These are phyloP conservation scores for Plasmodium yoelii DNA, from an alignment of 169 alveolate genomes.

Conservation along the genomic window DNA sequence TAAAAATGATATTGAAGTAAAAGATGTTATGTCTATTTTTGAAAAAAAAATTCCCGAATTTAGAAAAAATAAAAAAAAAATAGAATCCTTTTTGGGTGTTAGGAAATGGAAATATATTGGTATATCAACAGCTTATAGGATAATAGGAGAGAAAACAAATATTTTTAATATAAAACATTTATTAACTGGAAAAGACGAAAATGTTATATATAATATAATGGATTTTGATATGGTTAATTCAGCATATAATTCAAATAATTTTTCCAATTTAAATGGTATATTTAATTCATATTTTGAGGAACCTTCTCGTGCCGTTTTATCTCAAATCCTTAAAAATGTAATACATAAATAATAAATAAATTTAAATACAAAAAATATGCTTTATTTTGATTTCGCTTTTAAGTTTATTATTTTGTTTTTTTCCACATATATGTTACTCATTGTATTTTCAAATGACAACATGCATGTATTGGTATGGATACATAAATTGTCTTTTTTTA, in stretches of 20 bases:
- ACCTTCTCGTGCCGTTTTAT: slow-evolving; percentile 54
- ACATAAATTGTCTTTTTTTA: too few relatives aligned
- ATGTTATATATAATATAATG: slow-evolving; percentile 64
- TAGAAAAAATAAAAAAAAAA: slow-evolving; percentile 64
- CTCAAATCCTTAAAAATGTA: slow-evolving; percentile 56
- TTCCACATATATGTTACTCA: neutral
- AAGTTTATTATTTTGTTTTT: neutral
- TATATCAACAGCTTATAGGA: slow-evolving; percentile 69
- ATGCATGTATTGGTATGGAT: too few relatives aligned
- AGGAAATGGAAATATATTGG: slow-evolving; percentile 74
- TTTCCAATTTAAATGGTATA: slow-evolving; percentile 27
- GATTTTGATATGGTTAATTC: slow-evolving; percentile 62
- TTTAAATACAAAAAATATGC: neutral
- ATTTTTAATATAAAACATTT: slow-evolving; percentile 69
- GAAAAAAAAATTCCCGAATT: slow-evolving; percentile 74
- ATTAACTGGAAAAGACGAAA: slow-evolving; percentile 71
- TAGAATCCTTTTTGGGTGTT: slow-evolving; percentile 51
- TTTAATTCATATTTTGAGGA: slow-evolving; percentile 72
- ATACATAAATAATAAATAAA: neutral
- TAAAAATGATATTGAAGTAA: slow-evolving; percentile 63
- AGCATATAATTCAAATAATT: slow-evolving; percentile 26
- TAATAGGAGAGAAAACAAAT: slow-evolving; percentile 74
- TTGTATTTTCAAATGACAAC: too few relatives aligned
- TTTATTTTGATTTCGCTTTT: neutral
- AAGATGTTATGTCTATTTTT: slow-evolving; percentile 53